phyloP scores from a whole-genome alignment of 2,329 filamentous ascomycete genomes.

The Passalora sequoiae region DNA sequence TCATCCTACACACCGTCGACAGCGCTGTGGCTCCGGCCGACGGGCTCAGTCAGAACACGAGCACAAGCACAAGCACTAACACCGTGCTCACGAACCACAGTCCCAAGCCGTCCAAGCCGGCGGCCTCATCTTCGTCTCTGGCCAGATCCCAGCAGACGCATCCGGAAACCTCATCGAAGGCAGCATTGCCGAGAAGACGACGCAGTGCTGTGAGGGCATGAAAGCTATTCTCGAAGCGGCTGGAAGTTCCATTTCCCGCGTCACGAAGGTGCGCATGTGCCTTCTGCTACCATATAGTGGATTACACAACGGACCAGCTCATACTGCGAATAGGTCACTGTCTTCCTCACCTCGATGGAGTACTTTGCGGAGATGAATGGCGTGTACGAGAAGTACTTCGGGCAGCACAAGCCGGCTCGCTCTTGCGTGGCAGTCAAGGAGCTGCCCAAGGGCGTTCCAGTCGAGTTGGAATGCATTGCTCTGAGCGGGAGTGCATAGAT shows the following conservation, averaged over 20 bases:
- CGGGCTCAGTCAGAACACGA: too few relatives aligned
- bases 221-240: constrained; percentile 77
- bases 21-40: too few relatives aligned
- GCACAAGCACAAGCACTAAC: too few relatives aligned
- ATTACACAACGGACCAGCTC: too few relatives aligned
- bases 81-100: too few relatives aligned
- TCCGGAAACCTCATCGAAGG: constrained; percentile 57
- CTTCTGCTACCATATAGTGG: not conserved
- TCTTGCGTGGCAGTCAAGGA: constrained; percentile 88
- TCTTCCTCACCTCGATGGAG: constrained; percentile 88
- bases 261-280: constrained; percentile 65
- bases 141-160: constrained; percentile 69
- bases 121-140: constrained; percentile 63
- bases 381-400: constrained; percentile 76
- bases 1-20: too few relatives aligned
- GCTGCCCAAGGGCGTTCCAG: constrained; percentile 76
- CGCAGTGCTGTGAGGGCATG: constrained; percentile 71
- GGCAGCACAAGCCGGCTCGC: constrained; percentile 71
- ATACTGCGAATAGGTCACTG: constrained; percentile 48
- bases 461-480: constrained; percentile 88
- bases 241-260: constrained; percentile 68
- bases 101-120: constrained; percentile 62
- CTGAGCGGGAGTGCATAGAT: constrained; percentile 30
- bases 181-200: constrained; percentile 63
- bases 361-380: constrained; percentile 80